Evolutionary conservation across 2,329 filamentous ascomycete species (phyloP).

Genomic region (Neonectria magnoliae): DNA sequence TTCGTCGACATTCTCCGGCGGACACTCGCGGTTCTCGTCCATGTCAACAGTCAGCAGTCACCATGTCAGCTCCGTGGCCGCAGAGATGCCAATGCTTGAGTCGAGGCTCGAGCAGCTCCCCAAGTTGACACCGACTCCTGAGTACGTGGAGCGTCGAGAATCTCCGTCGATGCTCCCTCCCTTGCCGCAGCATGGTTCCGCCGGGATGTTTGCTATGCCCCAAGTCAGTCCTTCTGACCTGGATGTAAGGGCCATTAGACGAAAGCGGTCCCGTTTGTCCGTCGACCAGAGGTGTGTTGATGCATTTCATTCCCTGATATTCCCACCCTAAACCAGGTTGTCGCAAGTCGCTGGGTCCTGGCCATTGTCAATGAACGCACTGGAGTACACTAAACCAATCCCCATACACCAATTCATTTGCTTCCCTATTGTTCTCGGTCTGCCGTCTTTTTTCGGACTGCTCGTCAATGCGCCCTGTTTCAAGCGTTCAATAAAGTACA

Average conservation of each 20-base stretch:
- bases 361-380: not conserved
- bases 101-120: conserved; percentile 46
- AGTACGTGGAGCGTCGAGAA: conserved; percentile 18
- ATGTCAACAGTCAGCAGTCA: conserved; percentile 60
- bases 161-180: conserved; percentile 22
- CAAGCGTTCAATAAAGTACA: not conserved
- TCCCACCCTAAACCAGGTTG: not conserved
- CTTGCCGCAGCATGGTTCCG: conserved; percentile 18
- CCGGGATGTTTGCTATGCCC: conserved; percentile 10
- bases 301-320: conserved; percentile 2
- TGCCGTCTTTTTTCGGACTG: not conserved
- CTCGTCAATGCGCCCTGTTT: not conserved
- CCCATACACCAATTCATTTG: not conserved
- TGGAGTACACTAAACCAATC: not conserved
- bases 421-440: not conserved
- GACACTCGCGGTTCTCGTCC: conserved; percentile 65
- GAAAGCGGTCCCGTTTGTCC: conserved; percentile 37
- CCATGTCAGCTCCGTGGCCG: conserved; percentile 45
- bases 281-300: conserved; percentile 37
- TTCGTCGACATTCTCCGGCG: conserved; percentile 56
- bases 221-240: conserved; percentile 29
- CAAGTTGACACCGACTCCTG: conserved; percentile 30
- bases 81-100: conserved; percentile 53
- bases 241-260: conserved; percentile 30
- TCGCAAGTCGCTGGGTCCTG: not conserved